A percentile compares a stretch with the other conserved stretches of the same genome.
These are phyloP conservation scores for Kalaharituber pfeilii DNA, from an alignment of 2,329 filamentous ascomycete species.

Conservation along the genomic window DNA sequence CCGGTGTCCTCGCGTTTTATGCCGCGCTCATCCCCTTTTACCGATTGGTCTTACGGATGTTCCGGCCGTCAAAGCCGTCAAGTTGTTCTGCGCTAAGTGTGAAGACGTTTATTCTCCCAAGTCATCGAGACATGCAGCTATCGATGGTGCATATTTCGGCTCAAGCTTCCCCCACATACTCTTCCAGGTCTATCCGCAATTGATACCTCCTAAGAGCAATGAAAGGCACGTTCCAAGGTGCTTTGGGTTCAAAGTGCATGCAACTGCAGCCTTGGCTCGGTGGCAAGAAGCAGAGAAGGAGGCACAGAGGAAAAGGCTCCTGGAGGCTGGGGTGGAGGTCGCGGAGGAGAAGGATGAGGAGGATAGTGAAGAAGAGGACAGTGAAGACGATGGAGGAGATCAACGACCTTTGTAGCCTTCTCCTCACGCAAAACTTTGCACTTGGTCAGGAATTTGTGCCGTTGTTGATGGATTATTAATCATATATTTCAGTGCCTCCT, in stretches of 20 bases:
- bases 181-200: constrained; percentile 89
- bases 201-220: constrained; percentile 70
- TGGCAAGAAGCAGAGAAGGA: constrained; percentile 77
- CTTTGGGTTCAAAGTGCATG: constrained; percentile 92
- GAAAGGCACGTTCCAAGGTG: constrained; percentile 77
- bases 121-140: constrained; percentile 81
- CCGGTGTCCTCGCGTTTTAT: constrained; percentile 92
- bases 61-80: constrained; percentile 73
- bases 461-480: too few species aligned
- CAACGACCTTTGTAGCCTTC: too few species aligned
- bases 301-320: constrained; percentile 62
- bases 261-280: constrained; percentile 65
- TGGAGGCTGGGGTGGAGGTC: constrained; percentile 51
- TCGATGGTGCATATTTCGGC: constrained; percentile 96
- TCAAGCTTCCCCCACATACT: constrained; percentile 98
- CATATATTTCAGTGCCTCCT: neutral
- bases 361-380: constrained; percentile 36
- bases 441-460: too few species aligned
- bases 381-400: neutral
- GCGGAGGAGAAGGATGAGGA: constrained; percentile 62
- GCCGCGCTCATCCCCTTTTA: constrained; percentile 77
- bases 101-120: constrained; percentile 99
- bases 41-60: constrained; percentile 89
- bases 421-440: too few species aligned
- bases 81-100: constrained; percentile 92